phyloP scores from a whole-genome alignment of 495 filamentous ascomycete species.

The Hypoxylon lenormandii region DNA sequence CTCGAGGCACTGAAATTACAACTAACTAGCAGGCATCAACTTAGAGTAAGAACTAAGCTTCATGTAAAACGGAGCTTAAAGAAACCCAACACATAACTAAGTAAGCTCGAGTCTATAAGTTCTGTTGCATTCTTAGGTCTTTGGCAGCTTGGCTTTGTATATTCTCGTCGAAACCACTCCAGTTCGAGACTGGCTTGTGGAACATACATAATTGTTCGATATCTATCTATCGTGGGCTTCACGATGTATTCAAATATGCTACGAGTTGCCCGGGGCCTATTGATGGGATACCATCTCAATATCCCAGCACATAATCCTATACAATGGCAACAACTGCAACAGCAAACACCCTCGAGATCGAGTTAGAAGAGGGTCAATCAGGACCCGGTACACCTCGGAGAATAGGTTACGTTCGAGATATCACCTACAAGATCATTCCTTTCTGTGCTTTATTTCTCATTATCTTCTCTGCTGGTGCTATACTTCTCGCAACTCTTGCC shows the following conservation, averaged over 20 bases:
- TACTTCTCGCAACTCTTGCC: constrained; percentile 30
- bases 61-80: background rate
- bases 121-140: constrained; percentile 8
- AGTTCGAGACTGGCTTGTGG: constrained; percentile 21
- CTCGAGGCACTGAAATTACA: background rate
- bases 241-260: constrained; percentile 28
- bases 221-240: constrained; percentile 5
- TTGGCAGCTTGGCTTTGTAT: constrained; percentile 25
- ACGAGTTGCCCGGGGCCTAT: constrained; percentile 12
- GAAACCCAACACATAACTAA: background rate
- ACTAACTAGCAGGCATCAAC: background rate
- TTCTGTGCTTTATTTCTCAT: constrained; percentile 30
- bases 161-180: constrained; percentile 5
- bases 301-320: background rate
- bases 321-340: constrained; percentile 40
- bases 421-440: constrained; percentile 43
- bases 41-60: background rate
- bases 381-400: background rate
- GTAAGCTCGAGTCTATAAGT: background rate
- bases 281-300: background rate
- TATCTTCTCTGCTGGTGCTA: constrained; percentile 32
- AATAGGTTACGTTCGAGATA: constrained; percentile 29
- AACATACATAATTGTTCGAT: constrained; percentile 42
- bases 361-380: constrained; percentile 32
- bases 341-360: constrained; percentile 5